Evolutionary conservation across 2,329 filamentous ascomycete genomes (phyloP).

Genomic region (Lizonia empirigonia): DNA sequence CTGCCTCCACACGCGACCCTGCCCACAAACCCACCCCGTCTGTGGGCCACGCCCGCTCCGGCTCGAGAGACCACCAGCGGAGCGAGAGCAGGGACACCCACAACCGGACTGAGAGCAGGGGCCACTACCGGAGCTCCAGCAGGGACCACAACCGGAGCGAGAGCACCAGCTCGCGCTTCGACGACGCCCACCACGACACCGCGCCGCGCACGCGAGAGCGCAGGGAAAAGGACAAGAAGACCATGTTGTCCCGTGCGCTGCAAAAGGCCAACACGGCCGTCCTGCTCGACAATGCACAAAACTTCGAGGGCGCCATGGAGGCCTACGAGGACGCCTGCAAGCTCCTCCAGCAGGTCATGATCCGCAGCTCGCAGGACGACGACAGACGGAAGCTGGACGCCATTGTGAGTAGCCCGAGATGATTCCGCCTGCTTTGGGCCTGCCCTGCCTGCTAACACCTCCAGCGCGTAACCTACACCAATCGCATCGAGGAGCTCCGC

Average conservation of each 20-base stretch:
- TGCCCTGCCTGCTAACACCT: slow-evolving; percentile 17
- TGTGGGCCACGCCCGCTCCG: slow-evolving; percentile 25
- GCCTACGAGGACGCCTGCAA: slow-evolving; percentile 91
- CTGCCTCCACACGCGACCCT: slow-evolving; percentile 25
- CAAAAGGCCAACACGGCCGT: slow-evolving; percentile 97
- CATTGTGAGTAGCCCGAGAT: slow-evolving; percentile 70
- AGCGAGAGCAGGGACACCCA: slow-evolving; percentile 25
- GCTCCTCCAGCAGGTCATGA: slow-evolving; percentile 84
- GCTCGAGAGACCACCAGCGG: slow-evolving; percentile 24
- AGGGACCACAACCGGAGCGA: slow-evolving; percentile 36
- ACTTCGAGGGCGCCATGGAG: slow-evolving; percentile 87
- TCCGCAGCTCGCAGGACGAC: slow-evolving; percentile 80
- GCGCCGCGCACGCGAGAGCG: slow-evolving; percentile 50
- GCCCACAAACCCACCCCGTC: slow-evolving; percentile 30
- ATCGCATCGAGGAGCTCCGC: slow-evolving; percentile 84
- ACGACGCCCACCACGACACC: slow-evolving; percentile 41
- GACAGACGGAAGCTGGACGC: slow-evolving; percentile 90
- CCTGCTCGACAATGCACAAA: slow-evolving; percentile 92
- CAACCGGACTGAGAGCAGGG: slow-evolving; percentile 33
- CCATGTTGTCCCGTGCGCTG: slow-evolving; percentile 93
- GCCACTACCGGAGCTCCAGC: slow-evolving; percentile 26
- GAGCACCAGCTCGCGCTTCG: slow-evolving; percentile 41
- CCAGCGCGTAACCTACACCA: slow-evolving; percentile 86
- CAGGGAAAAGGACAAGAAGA: slow-evolving; percentile 70
- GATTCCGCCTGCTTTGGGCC: background rate